Evolutionary conservation across 441 rosid genomes (phyloP), one percentile per base, ranked within the genome.

Genomic region (Jatropha podagrica): DNA sequence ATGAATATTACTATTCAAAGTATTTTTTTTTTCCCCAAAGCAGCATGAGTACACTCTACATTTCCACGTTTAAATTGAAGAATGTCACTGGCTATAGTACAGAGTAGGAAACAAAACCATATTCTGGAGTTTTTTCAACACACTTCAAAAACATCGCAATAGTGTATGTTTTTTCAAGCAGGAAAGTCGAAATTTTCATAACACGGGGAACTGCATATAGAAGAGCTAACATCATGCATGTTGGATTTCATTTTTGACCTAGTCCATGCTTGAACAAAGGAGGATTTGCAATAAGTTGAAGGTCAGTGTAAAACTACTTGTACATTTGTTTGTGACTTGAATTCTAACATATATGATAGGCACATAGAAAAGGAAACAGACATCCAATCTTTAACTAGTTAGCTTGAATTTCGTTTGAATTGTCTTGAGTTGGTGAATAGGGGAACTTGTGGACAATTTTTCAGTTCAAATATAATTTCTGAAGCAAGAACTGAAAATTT

Each of bases 401-500:
- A 54, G 58, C n/a, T 15, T 54, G 58, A 54, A 54, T 13, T 54
- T 54, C 14, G 58, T 7, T 54, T 5, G 58, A 54, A 18, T 54
- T 54, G 58, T 54, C 58, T 18, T 18, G 23, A 54, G 23, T 15
- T 54, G 20, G 4, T 58, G 26, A 20, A 7, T 7, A 20, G 12
- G 61, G 32, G 32, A 58, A 58, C n/a, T n/a, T 1, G 11, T n/a
- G 61, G 8, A 14, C 61, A 5, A n/a, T 6, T 58, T 7, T 20
- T 12, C 32, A 7, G 32, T 7, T 58, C 11, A 20, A 58, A 58
- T 20, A 58, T 20, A 58, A 20, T 4, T 51, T 58, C 61, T 20
- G 10, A n/a, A 58, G 13, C 61, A 58, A n/a, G 32, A 58, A 58
- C 61, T 58, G 61, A 58, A 55, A 55, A n/a, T 58, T 58, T 58